Base-by-base conservation (phyloP, 2,329 filamentous ascomycete species). In the Davidsoniella eucalypti region DNA sequence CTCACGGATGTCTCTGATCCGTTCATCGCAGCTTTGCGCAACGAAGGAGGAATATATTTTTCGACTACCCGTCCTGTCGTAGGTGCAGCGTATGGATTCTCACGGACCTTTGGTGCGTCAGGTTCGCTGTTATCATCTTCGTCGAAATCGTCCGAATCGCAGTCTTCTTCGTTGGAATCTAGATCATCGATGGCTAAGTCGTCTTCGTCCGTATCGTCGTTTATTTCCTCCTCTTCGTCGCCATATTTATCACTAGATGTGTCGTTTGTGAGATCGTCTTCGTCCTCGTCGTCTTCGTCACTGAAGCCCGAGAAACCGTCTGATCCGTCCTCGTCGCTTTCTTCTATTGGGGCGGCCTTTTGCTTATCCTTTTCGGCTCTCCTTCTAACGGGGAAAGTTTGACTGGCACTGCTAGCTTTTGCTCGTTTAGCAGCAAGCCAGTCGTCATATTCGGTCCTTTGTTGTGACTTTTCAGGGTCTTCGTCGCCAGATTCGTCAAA, bases 51-150 rank as follows among this genome's bases (percentile, higher is more conserved):
- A 2, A 95, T 73, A 58, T 98, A 98, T 73, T 93, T 94, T 5
- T 71, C 69, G 16, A 69, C 61, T 39, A 67, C 62, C 14, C 61
- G 59, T 17, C 67, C 67, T 1, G 65, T 64, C 2, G 67, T 62
- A 4, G 90, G 90, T 2, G 90, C 83, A 47, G 90, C 70, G 57
- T 94, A 96, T 4, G 90, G 90, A 57, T 96, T 95, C 63, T 96
- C 90, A 54, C 78, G 74, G 21, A 44, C 23, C 52, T 71, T 64
- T 16, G 49, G 47, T 4, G 55, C 56, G 6, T 61, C 61, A 2
- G 66, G 66, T 3, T 67, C 64, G 6, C 64, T 64, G n/a, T 58
- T 56, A 23, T 58, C 57, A 5, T 58, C 53, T 4, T 59, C 57
- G 23, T 59, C 54, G 12, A 29, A 44, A 8, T 40, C 45, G 37